Evolutionary conservation across 2,329 filamentous ascomycete genomes (phyloP).

Genomic region (Penicillium sp.): DNA sequence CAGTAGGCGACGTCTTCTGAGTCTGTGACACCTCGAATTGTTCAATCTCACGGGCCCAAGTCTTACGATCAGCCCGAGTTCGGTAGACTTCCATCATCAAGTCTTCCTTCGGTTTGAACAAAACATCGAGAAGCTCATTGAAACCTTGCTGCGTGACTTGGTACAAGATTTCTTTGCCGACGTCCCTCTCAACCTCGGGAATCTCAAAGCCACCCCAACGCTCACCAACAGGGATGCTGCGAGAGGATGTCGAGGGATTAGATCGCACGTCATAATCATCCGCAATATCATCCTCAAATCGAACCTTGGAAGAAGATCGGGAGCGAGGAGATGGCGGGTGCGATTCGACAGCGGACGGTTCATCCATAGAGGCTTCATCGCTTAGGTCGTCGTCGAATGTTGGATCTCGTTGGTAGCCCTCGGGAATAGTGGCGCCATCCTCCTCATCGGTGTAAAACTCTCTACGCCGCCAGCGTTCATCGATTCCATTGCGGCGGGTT

Average conservation of each 20-base stretch:
- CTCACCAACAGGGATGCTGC: slow-evolving; percentile 69
- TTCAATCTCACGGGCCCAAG: slow-evolving; percentile 54
- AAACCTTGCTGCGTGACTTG: slow-evolving; percentile 90
- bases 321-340: slow-evolving; percentile 61
- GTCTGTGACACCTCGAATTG: slow-evolving; percentile 41
- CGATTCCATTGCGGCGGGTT: slow-evolving; percentile 54
- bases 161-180: slow-evolving; percentile 86
- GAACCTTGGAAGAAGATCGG: slow-evolving; percentile 78
- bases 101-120: slow-evolving; percentile 84
- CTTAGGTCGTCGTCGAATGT: slow-evolving; percentile 50
- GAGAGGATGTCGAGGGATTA: slow-evolving; percentile 74
- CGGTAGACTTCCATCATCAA: slow-evolving; percentile 70
- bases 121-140: slow-evolving; percentile 85
- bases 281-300: slow-evolving; percentile 73
- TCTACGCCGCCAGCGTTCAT: slow-evolving; percentile 76
- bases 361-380: slow-evolving; percentile 63
- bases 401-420: slow-evolving; percentile 61
- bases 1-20: slow-evolving; percentile 22
- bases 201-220: slow-evolving; percentile 80
- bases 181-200: slow-evolving; percentile 78
- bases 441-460: slow-evolving; percentile 87
- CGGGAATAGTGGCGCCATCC: slow-evolving; percentile 71
- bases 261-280: slow-evolving; percentile 73
- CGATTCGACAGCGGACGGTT: slow-evolving; percentile 38
- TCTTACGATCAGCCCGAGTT: slow-evolving; percentile 67